These are phyloP conservation scores for Stipa capillata DNA, from an alignment of 176 grass and related monocot genomes.

Conservation along the genomic window DNA sequence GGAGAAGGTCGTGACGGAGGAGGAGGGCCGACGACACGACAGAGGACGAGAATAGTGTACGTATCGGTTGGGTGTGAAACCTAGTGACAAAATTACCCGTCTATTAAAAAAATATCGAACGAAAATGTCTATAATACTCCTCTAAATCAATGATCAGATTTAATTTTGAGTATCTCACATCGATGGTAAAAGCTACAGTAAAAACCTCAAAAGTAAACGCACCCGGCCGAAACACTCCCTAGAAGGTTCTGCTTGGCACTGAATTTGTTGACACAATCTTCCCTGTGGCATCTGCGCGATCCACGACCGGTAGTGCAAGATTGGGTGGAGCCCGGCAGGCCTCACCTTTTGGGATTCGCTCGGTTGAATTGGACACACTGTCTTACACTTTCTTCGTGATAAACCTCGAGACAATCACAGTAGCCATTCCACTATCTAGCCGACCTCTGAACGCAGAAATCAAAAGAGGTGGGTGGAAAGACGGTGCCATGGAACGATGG, in stretches of 20 bases:
- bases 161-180: too few relatives aligned
- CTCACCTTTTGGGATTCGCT: too few relatives aligned
- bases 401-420: background rate
- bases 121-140: too few relatives aligned
- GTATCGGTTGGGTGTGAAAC: too few relatives aligned
- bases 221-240: background rate
- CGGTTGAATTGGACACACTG: background rate
- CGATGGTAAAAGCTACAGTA: too few relatives aligned
- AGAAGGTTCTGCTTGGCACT: conserved; percentile 11
- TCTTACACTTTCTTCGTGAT: background rate
- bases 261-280: conserved; percentile 8
- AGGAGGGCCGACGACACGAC: too few relatives aligned
- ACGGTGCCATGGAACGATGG: background rate
- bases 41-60: too few relatives aligned
- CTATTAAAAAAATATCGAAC: too few relatives aligned
- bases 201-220: background rate
- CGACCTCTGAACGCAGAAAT: background rate
- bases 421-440: background rate
- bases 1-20: too few relatives aligned
- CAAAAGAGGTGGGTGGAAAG: background rate
- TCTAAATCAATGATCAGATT: too few relatives aligned
- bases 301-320: background rate
- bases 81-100: too few relatives aligned
- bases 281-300: background rate
- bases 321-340: background rate